Base-by-base conservation (phyloP, 129 eudicot species). In the Solidago caesia region DNA sequence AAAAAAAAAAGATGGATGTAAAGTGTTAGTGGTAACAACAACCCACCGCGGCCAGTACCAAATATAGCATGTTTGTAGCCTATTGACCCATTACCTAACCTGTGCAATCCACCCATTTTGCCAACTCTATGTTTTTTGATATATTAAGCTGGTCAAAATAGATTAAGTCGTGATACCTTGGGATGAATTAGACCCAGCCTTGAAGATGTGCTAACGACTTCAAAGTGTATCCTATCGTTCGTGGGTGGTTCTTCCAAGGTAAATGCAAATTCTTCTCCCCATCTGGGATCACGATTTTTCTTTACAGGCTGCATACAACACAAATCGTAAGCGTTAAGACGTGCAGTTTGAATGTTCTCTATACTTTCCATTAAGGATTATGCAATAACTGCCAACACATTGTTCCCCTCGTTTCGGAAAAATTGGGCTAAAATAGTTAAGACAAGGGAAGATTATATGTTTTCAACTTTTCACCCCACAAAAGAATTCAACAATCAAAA, bases 221-320 rank as follows among this genome's bases (percentile, higher is more conserved):
- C 96, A 7, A 92, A 82, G 77, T 90, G 98, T 72, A 92, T 76
- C 85, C 84, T 84, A 44, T 92, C 98, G 5, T 83, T 77, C 5
- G 84, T 80, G 0, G 98, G 98, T 27, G 98, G 96, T 72, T 90
- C 96, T 67, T 88, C 92, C 76, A 92, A 79, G 79, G 79, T 88
- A 80, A 89, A 92, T 51, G 82, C 69, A 64, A 89, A 92, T 82
- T 92, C 96, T 67, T 92, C 96, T 0, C 75, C 96, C 95, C 95
- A 92, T 79, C 92, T 84, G 11, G 98, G 98, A 83, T 89, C 92
- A 9, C 96, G 84, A 68, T 77, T 89, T 75, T 89, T 92, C 96
- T 88, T 92, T 75, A 89, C 73, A 33, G 53, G 13, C 98, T 92
- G 82, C 53, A 25, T 21, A 55, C 49, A 8, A n/a, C 6, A 76